A percentile compares a stretch with the other conserved stretches of the same genome.
These are phyloP conservation scores for Blastobotrys terrestris DNA, from an alignment of 805 yeast species.

Conservation along the genomic window DNA sequence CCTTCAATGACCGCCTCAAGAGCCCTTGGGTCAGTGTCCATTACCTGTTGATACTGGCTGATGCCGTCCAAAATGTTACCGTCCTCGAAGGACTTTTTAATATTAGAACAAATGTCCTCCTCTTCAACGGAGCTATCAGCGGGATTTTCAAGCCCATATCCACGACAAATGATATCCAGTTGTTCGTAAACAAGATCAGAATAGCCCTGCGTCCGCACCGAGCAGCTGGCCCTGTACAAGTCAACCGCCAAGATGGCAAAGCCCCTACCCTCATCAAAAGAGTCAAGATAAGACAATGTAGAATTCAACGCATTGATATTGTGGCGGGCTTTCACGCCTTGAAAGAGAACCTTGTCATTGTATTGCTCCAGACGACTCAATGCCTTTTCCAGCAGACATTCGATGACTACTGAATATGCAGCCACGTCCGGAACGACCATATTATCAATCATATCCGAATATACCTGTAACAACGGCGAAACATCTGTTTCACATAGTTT, in stretches of 20 bases:
- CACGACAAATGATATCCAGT: background rate
- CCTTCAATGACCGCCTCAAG: constrained; percentile 21
- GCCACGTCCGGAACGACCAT: constrained; percentile 22
- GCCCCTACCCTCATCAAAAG: background rate
- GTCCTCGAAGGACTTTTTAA: constrained; percentile 22
- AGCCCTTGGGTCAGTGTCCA: constrained; percentile 2
- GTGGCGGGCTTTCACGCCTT: constrained; percentile 6
- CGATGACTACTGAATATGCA: constrained; percentile 26
- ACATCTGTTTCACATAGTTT: constrained; percentile 16
- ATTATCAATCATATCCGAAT: constrained; percentile 23
- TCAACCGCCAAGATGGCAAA: background rate
- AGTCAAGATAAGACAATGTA: background rate
- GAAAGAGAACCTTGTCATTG: constrained; percentile 6
- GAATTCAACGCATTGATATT: background rate
- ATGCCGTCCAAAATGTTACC: constrained; percentile 12
- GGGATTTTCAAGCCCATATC: background rate
- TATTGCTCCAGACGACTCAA: constrained; percentile 4
- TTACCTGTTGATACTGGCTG: background rate
- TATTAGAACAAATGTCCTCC: constrained; percentile 22
- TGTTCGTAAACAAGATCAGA: background rate
- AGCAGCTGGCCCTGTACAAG: background rate
- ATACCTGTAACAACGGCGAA: constrained; percentile 24
- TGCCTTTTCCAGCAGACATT: constrained; percentile 22
- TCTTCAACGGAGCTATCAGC: constrained; percentile 18
- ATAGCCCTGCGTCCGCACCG: background rate